phyloP scores from a whole-genome alignment of 768 basidiomycete species.

The Termitomyces sp. region DNA sequence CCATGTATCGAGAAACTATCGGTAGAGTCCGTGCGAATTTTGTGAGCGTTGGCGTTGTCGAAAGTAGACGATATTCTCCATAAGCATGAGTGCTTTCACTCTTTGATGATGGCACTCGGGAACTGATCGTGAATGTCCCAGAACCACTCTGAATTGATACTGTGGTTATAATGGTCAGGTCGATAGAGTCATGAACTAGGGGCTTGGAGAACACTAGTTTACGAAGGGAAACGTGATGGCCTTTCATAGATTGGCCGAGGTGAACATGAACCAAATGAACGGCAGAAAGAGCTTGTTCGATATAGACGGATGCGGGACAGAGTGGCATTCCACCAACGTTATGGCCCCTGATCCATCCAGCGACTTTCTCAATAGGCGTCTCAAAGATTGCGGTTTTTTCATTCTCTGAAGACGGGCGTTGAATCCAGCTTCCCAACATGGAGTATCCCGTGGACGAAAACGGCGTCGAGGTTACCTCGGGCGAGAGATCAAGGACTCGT shows the following conservation, averaged over 20 bases:
- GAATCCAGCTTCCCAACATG: slow-evolving; percentile 35
- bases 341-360: slow-evolving; percentile 47
- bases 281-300: slow-evolving; percentile 48
- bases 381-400: slow-evolving; percentile 41
- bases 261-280: slow-evolving; percentile 30
- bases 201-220: slow-evolving; percentile 46
- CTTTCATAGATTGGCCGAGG: slow-evolving; percentile 17
- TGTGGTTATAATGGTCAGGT: slow-evolving; percentile 29
- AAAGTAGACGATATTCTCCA: slow-evolving; percentile 34
- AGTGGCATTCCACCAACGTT: slow-evolving; percentile 47
- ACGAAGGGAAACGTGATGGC: slow-evolving; percentile 33
- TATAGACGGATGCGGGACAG: slow-evolving; percentile 63
- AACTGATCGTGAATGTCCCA: slow-evolving; percentile 42
- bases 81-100: slow-evolving; percentile 11
- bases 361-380: slow-evolving; percentile 40
- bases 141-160: slow-evolving; percentile 30
- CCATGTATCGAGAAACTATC: slow-evolving; percentile 25
- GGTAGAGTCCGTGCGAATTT: slow-evolving; percentile 35
- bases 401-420: slow-evolving; percentile 32
- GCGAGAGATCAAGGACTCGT: neutral
- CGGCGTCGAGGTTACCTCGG: neutral
- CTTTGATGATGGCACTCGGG: slow-evolving; percentile 23
- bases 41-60: slow-evolving; percentile 20
- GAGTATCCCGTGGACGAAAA: slow-evolving; percentile 20
- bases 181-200: slow-evolving; percentile 37